phyloP scores from a whole-genome alignment of 1,284 basidiomycete species.

The Sphagnurus paluster region DNA sequence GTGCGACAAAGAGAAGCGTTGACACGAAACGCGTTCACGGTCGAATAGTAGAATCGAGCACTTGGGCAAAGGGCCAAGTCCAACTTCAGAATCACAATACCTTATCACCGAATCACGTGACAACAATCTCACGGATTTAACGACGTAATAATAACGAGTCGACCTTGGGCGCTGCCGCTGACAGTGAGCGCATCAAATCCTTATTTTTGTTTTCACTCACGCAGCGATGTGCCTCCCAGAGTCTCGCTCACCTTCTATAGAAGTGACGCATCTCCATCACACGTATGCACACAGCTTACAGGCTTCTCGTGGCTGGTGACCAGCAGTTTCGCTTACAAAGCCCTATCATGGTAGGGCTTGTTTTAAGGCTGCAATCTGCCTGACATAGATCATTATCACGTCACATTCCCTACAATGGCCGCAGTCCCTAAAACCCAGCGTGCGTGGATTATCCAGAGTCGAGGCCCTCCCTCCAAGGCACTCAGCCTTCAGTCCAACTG shows the following conservation, averaged over 20 bases:
- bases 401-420: conserved; percentile 12
- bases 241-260: too few relatives aligned
- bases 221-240: too few relatives aligned
- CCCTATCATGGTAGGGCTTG: too few relatives aligned
- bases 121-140: conserved; percentile 1
- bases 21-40: conserved; percentile 17
- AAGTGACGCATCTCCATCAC: too few relatives aligned
- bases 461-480: conserved; percentile 44
- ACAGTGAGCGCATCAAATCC: too few relatives aligned
- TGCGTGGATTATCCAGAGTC: conserved; percentile 39
- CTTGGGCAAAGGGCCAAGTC: conserved; percentile 24
- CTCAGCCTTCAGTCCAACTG: conserved; percentile 46
- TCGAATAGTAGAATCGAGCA: conserved; percentile 5
- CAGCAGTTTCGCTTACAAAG: too few relatives aligned
- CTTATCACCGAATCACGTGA: conserved; percentile 19
- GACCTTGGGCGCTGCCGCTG: too few relatives aligned
- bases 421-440: conserved; percentile 35
- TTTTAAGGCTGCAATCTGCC: too few relatives aligned
- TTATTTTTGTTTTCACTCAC: too few relatives aligned
- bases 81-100: background rate
- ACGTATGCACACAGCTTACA: too few relatives aligned
- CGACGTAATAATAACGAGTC: too few relatives aligned
- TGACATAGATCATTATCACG: background rate
- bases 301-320: too few relatives aligned
- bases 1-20: conserved; percentile 2